A percentile compares a stretch with the other conserved stretches of the same genome.
Conservation (phyloP, 495 filamentous ascomycete species). For the Lophiostoma macrostomum region DNA sequence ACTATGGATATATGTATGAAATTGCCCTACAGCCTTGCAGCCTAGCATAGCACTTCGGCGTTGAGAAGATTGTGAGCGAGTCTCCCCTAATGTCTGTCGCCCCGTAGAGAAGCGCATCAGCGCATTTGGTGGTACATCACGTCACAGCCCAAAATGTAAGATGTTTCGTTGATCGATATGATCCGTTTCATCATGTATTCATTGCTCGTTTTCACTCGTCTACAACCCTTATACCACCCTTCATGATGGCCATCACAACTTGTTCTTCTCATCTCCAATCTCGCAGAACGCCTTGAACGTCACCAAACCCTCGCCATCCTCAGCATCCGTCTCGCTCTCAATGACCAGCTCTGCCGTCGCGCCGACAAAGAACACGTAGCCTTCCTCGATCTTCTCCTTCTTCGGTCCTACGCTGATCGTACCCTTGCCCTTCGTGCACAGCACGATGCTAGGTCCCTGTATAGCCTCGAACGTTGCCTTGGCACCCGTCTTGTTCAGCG, state of each 20-base stretch:
- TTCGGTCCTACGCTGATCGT: conserved; percentile 77
- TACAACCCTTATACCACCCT: too few relatives aligned
- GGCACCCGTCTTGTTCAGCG: conserved; percentile 64
- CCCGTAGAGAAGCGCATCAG: too few relatives aligned
- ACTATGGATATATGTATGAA: conserved; percentile 6
- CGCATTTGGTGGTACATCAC: too few relatives aligned
- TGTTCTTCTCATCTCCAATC: conserved; percentile 40
- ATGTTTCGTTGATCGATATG: too few relatives aligned
- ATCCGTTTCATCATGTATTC: too few relatives aligned
- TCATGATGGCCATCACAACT: too few relatives aligned
- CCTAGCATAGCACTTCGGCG: not conserved
- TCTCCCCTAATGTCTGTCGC: not conserved
- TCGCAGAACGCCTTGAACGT: conserved; percentile 97
- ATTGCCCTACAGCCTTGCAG: not conserved
- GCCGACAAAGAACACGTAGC: conserved; percentile 88
- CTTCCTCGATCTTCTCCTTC: conserved; percentile 69
- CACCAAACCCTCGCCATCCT: conserved; percentile 64
- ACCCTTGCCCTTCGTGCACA: conserved; percentile 80
- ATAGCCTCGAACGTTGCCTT: conserved; percentile 84
- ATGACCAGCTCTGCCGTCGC: conserved; percentile 81
- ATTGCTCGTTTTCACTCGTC: too few relatives aligned
- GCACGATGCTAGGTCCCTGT: conserved; percentile 86
- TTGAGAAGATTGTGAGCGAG: not conserved
- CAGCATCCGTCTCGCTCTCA: conserved; percentile 47
- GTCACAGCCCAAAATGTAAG: too few relatives aligned